Evolutionary conservation across 139 green algal genomes (phyloP).

Genomic region (Picochlorum sp.): DNA sequence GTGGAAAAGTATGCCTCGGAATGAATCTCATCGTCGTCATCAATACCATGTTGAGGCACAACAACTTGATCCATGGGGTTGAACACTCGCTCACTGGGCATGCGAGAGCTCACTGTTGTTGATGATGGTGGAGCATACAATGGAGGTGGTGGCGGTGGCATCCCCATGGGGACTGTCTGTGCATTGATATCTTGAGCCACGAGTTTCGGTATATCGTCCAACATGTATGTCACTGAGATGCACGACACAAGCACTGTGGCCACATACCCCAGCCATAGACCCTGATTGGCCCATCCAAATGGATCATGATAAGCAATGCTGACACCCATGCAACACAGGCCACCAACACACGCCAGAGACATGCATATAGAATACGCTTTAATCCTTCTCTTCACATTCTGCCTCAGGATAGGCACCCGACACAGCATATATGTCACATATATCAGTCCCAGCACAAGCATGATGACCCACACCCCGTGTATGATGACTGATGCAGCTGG

Average conservation of each 20-base stretch:
- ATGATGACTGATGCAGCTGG: conserved; percentile 23
- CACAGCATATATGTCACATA: conserved; percentile 8
- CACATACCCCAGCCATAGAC: conserved; percentile 23
- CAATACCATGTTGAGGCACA: too few species aligned
- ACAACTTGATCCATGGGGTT: too few species aligned
- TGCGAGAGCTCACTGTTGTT: too few species aligned
- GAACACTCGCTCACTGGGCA: too few species aligned
- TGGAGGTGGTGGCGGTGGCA: too few species aligned
- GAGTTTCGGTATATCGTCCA: too few species aligned
- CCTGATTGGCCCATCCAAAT: conserved; percentile 33
- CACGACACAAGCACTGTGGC: neutral
- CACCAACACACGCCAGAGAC: neutral
- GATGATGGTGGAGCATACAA: too few species aligned
- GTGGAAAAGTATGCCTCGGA: too few species aligned
- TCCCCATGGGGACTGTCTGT: too few species aligned
- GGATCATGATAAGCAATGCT: conserved; percentile 11
- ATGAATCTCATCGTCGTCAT: too few species aligned
- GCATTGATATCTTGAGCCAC: too few species aligned
- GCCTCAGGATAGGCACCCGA: neutral
- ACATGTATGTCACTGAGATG: too few species aligned
- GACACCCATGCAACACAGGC: conserved; percentile 9
- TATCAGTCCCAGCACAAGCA: neutral
- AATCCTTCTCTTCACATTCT: conserved; percentile 17
- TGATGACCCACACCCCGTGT: conserved; percentile 3
- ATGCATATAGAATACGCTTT: conserved; percentile 7